phyloP scores from a whole-genome alignment of 140 eudicot species.

The Senecio squalidus region DNA sequence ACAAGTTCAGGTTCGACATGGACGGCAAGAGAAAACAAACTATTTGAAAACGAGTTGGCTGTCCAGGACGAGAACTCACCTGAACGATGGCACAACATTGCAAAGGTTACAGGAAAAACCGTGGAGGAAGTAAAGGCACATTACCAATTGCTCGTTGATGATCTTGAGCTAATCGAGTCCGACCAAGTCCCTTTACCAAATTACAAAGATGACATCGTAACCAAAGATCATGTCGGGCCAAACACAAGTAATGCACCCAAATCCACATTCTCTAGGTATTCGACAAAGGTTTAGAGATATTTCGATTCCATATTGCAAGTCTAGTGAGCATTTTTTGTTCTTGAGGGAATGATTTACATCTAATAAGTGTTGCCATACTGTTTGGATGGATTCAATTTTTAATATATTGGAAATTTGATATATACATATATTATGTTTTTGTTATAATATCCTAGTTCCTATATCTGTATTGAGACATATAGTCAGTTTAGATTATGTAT shows the following conservation, averaged over 20 bases:
- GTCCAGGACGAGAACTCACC: background rate
- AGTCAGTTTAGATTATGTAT: no score
- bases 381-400: background rate
- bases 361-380: background rate
- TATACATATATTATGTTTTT: no score
- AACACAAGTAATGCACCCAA: background rate
- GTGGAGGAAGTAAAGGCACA: constrained; percentile 1
- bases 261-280: background rate
- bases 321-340: background rate
- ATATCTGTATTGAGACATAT: no score
- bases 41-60: background rate
- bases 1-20: background rate
- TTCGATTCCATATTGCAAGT: background rate
- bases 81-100: constrained; percentile 8
- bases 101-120: constrained; percentile 3
- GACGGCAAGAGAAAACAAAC: background rate
- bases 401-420: no score
- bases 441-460: no score
- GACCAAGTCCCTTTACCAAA: background rate
- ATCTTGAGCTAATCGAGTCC: background rate
- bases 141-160: background rate
- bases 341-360: background rate
- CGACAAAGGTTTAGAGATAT: background rate
- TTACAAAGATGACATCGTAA: background rate
- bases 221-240: background rate